Percentiles rank a stretch among this genome's conserved stretches.
Conservation (phyloP, 2,329 filamentous ascomycete species). For the Neofusicoccum laricinum region DNA sequence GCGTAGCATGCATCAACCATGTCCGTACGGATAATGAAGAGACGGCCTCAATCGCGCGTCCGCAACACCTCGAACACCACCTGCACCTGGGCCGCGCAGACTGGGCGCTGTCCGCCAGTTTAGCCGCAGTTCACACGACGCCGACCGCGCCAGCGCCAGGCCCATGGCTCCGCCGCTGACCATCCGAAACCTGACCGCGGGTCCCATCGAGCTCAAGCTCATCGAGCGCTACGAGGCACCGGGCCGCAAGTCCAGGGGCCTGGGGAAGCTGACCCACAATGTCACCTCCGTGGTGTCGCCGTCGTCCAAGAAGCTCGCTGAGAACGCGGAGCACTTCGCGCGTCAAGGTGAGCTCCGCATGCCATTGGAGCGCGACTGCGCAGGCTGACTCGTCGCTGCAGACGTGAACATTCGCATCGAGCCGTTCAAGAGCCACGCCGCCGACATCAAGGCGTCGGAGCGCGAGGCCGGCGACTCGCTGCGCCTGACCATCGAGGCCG, state of each 20-base stretch:
- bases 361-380: not conserved
- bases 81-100: too few species aligned
- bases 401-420: conserved; percentile 63
- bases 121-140: conserved; percentile 11
- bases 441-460: conserved; percentile 60
- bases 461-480: conserved; percentile 61
- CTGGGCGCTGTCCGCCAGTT: not conserved
- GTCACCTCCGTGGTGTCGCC: conserved; percentile 23
- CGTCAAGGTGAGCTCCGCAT: conserved; percentile 39
- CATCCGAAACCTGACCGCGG: conserved; percentile 78
- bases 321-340: conserved; percentile 60
- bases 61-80: not conserved
- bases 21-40: not conserved
- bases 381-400: not conserved
- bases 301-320: conserved; percentile 43
- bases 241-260: conserved; percentile 34
- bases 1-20: not conserved
- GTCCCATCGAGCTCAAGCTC: conserved; percentile 67
- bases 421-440: conserved; percentile 65
- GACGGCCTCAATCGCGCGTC: not conserved
- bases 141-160: not conserved
- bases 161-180: conserved; percentile 47
- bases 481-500: conserved; percentile 69
- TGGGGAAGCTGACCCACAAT: conserved; percentile 19
- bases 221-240: conserved; percentile 70